Evolutionary conservation across 768 basidiomycete species (phyloP).

Genomic region (Boletales sp.): DNA sequence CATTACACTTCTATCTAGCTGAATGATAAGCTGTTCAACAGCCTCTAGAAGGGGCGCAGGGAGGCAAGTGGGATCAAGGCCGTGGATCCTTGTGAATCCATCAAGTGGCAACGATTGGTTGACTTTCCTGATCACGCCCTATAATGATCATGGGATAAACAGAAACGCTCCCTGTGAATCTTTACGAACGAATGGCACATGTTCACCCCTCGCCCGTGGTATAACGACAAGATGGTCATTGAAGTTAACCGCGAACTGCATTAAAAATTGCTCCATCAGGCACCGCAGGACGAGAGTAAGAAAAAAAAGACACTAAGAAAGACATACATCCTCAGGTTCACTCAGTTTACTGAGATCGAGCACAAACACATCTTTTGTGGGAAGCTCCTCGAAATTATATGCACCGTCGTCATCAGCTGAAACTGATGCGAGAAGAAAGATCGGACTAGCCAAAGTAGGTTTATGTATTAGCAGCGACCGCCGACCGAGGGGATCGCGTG

Average conservation of each 20-base stretch:
- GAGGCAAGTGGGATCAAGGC: slow-evolving; percentile 26
- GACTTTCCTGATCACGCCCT: slow-evolving; percentile 47
- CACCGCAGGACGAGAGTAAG: neutral
- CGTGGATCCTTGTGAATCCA: slow-evolving; percentile 30
- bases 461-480: slow-evolving; percentile 77
- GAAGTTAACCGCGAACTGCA: slow-evolving; percentile 22
- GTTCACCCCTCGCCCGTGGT: slow-evolving; percentile 17
- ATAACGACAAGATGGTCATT: slow-evolving; percentile 15
- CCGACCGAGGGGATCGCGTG: slow-evolving; percentile 80
- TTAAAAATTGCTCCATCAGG: neutral
- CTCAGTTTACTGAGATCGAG: slow-evolving; percentile 41
- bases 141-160: slow-evolving; percentile 1
- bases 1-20: slow-evolving; percentile 65
- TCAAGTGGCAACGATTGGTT: slow-evolving; percentile 48
- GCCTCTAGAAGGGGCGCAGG: slow-evolving; percentile 28
- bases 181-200: slow-evolving; percentile 23
- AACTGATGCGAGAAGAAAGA: slow-evolving; percentile 64
- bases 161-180: neutral
- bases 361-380: slow-evolving; percentile 54
- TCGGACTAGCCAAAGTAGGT: slow-evolving; percentile 46
- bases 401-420: slow-evolving; percentile 45
- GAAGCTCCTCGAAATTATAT: slow-evolving; percentile 60
- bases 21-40: slow-evolving; percentile 49
- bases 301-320: neutral
- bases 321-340: slow-evolving; percentile 22